Percentiles rank a stretch among this genome's conserved stretches.
phyloP scores from a whole-genome alignment of 495 filamentous ascomycete genomes.

The Penicillium lagena region DNA sequence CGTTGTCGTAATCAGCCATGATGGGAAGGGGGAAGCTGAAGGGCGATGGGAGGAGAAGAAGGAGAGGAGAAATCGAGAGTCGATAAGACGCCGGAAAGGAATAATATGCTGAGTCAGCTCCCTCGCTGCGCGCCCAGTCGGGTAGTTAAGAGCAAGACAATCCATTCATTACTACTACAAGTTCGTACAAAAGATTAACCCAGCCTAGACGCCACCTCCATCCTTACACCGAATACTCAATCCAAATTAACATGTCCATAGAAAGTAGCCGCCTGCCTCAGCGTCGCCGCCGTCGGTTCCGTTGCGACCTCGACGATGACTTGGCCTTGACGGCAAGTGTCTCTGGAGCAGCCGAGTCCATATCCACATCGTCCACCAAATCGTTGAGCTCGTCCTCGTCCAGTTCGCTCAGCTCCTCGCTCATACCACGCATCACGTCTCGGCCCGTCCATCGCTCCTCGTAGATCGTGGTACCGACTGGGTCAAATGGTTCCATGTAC shows the following conservation, averaged over 20 bases:
- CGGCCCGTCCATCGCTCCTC: constrained; percentile 75
- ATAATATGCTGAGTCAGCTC: background rate
- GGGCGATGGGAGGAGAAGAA: constrained; percentile 10
- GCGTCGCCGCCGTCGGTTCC: no score
- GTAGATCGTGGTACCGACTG: constrained; percentile 65
- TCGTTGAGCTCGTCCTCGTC: constrained; percentile 78
- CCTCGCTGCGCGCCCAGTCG: no score
- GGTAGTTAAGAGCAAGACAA: no score
- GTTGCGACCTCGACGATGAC: constrained; percentile 32
- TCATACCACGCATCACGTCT: constrained; percentile 69
- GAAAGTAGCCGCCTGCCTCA: background rate
- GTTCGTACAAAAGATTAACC: no score
- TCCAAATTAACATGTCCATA: constrained; percentile 1
- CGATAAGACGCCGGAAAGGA: constrained; percentile 22
- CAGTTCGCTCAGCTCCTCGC: constrained; percentile 81
- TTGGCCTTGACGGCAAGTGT: constrained; percentile 4
- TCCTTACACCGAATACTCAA: no score
- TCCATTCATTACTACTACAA: no score
- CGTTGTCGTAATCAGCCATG: constrained; percentile 74
- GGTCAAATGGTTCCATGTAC: constrained; percentile 82
- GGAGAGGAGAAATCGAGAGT: constrained; percentile 15
- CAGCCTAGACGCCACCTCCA: no score
- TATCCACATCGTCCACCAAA: constrained; percentile 42
- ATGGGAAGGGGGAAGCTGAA: constrained; percentile 14
- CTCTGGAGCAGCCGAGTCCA: no score